Evolutionary conservation across 1,284 basidiomycete species (phyloP), one percentile per base, ranked within the genome.

Genomic region (Rhodotorula sp.): DNA sequence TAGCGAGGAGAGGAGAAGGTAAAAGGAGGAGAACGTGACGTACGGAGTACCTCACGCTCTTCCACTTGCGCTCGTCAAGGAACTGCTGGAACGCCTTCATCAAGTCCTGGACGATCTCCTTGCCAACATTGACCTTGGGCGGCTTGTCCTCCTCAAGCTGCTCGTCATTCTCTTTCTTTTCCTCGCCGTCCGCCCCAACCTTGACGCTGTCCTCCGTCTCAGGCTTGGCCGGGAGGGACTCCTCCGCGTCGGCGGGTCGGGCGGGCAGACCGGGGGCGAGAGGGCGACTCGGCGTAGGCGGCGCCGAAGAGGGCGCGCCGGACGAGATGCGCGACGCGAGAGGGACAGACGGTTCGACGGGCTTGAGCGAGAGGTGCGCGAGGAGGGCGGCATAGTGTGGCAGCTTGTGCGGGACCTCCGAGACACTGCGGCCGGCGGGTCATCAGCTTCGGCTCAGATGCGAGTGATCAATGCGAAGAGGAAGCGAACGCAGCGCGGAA

Each of bases 401-500:
- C 60, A 91, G 90, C 84, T 97, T 97, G 84, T 88, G 94, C 0
- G 94, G 94, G 78, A 95, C 89, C 82, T 97, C 92, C 0, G 90
- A 92, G 61, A 95, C 87, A 39, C 89, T 89, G 79, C 13, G n/a
- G 3, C 4, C 44, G 44, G n/a, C n/a, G 32, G 1, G 50, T 17
- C 4, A 0, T 12, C 41, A 48, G 56, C 70, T 17, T 62, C 34
- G 36, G 7, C 32, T 67, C 17, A 60, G 55, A 0, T 3, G 21
- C 32, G 21, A 12, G 3, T n/a, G 27, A 15, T 29, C 15, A 17
- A 3, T 9, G 0, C 8, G 19, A 32, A 3, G 39, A 44, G 22
- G 48, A 13, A 27, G 67, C 73, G 48, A 25, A 80, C 78, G 78
- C 79, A 27, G 78, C 76, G 21, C 78, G 69, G 75, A 80, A 79